Percentiles rank a stretch among this genome's conserved stretches.
These are phyloP conservation scores for Gliomastix tumulicola DNA, from an alignment of 2,329 filamentous ascomycete genomes.

Conservation along the genomic window DNA sequence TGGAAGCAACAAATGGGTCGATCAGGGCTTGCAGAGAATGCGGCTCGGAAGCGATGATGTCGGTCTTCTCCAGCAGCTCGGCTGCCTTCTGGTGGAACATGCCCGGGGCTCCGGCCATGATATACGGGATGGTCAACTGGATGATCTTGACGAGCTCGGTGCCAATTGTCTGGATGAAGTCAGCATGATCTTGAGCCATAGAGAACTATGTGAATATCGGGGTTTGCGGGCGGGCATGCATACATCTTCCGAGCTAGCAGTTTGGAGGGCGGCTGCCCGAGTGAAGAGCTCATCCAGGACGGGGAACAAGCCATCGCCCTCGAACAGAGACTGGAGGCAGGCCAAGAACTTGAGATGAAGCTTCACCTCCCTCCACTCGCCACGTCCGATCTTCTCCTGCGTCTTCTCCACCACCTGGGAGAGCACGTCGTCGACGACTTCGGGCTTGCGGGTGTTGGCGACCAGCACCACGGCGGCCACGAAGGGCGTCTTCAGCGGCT, in stretches of 20 bases:
- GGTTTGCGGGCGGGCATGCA: too few relatives aligned
- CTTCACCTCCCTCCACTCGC: constrained; percentile 88
- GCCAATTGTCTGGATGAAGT: constrained; percentile 53
- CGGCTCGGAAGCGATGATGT: constrained; percentile 84
- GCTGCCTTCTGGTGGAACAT: constrained; percentile 63
- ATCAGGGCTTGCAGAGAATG: constrained; percentile 80
- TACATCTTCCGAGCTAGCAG: constrained; percentile 87
- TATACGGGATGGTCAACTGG: constrained; percentile 86
- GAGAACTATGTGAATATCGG: too few relatives aligned
- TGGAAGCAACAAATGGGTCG: constrained; percentile 70
- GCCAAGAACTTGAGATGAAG: constrained; percentile 81
- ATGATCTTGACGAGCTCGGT: constrained; percentile 96
- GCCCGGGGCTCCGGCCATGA: constrained; percentile 66
- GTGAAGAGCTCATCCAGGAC: constrained; percentile 86
- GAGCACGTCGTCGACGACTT: constrained; percentile 67
- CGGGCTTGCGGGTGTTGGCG: constrained; percentile 69
- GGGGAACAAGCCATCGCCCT: constrained; percentile 80
- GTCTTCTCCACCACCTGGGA: constrained; percentile 51
- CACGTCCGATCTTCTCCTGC: constrained; percentile 61
- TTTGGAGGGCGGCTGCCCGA: constrained; percentile 88
- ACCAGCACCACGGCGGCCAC: constrained; percentile 77
- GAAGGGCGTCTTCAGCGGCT: constrained; percentile 97
- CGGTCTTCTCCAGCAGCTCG: constrained; percentile 84
- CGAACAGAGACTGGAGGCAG: constrained; percentile 73
- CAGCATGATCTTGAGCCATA: too few relatives aligned